Evolutionary conservation across 192 early-diverging fungal genomes (phyloP), one percentile per base, ranked within the genome.

Genomic region (Radiomyces spectabilis): DNA sequence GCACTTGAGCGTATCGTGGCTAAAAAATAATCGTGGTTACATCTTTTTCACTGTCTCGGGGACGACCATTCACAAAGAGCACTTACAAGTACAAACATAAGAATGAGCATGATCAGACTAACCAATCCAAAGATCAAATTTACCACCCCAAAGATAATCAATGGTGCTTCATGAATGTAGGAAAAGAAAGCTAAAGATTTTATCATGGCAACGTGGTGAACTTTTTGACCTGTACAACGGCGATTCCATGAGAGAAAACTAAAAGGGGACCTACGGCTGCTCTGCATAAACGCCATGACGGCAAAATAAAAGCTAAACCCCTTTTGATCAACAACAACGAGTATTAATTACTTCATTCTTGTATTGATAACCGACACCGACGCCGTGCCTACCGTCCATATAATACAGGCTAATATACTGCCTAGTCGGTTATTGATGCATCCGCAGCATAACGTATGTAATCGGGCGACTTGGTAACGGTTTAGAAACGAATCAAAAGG

Each of bases 121-220:
- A 53, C 42, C 8, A 61, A 24, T 8, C 59, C 59, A 51, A 52
- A 61, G 42, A 61, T 38, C 1, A 61, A 6, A 37, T 61, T 61
- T 10, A 61, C 46, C 15, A 61, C 59, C 29, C 59, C 59, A 51
- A 51, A 53, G 6, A 61, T 24, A 29, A 61, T 51, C 18, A 61
- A 33, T 15, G 59, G 50, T 19, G 42, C 32, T 38, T 32, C 32
- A 31, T 37, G 29, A 34, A 61, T 27, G 37, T 53, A 42, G n/a
- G 50, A 41, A 37, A 37, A 61, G 26, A 61, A 46, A 8, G 59
- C 59, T 61, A n/a, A 16, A 39, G 12, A 55, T 4, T 25, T 25
- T 27, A 49, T 15, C 29, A 18, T 1, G 12, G 29, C n/a, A 27
- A 16, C 12, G 27, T n/a, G 33, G 7, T 2, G 5, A 30, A 27